A percentile compares a stretch with the other conserved stretches of the same genome.
Evolutionary conservation across 257 asterid species (phyloP).

Genomic region (Solanum sejunctum): DNA sequence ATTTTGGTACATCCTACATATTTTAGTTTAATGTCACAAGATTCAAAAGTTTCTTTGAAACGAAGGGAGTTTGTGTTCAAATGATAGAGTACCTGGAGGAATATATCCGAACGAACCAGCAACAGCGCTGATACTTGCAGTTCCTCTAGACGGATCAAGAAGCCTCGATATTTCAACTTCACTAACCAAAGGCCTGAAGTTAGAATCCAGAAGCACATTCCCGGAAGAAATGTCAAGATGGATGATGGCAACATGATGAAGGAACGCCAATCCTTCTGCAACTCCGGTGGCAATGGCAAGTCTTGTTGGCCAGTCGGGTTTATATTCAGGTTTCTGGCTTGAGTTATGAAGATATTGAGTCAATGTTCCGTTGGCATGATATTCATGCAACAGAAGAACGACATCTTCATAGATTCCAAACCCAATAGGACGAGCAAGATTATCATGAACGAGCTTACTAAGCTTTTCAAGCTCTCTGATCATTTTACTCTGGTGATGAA

Average conservation of each 20-base stretch:
- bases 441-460: conserved; percentile 70
- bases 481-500: conserved; percentile 73
- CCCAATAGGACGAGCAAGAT: conserved; percentile 76
- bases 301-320: conserved; percentile 79
- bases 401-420: conserved; percentile 72
- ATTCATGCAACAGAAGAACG: conserved; percentile 57
- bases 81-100: conserved; percentile 68
- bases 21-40: not conserved
- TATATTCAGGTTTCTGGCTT: conserved; percentile 29
- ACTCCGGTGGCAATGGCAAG: conserved; percentile 83
- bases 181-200: conserved; percentile 62
- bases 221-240: conserved; percentile 94
- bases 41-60: not conserved
- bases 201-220: conserved; percentile 68
- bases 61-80: not conserved
- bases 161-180: conserved; percentile 93
- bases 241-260: conserved; percentile 76
- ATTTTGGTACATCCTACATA: not conserved
- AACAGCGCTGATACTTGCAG: conserved; percentile 95
- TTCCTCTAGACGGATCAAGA: conserved; percentile 88
- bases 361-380: conserved; percentile 54
- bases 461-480: conserved; percentile 85
- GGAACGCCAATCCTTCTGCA: conserved; percentile 85
- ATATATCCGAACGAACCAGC: conserved; percentile 99
- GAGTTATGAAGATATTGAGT: conserved; percentile 62